Conservation (phyloP, 1,139 yeast genomes). For the Saccharomycopsis hybrid region DNA sequence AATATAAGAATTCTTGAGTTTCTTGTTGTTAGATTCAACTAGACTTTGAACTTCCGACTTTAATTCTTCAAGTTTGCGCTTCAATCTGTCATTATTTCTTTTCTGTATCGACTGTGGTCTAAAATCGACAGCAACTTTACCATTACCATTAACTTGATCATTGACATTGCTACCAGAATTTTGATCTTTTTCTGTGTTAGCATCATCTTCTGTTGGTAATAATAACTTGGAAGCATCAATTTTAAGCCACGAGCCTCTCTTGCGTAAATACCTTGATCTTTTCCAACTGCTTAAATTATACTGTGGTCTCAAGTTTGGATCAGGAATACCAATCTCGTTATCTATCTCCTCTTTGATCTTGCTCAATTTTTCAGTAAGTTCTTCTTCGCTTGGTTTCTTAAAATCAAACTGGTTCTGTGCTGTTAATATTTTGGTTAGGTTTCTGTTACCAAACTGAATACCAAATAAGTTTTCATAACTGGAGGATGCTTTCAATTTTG, state of each 20-base stretch:
- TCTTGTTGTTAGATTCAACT: not conserved
- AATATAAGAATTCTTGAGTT: constrained; percentile 4
- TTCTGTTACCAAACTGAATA: constrained; percentile 16
- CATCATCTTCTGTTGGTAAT: no score
- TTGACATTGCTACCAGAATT: no score
- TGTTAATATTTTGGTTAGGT: constrained; percentile 11
- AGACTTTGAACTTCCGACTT: not conserved
- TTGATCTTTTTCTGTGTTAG: no score
- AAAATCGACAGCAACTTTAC: constrained; percentile 40
- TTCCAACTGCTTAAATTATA: constrained; percentile 6
- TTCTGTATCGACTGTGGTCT: not conserved
- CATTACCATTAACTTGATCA: no score
- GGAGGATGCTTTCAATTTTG: not conserved
- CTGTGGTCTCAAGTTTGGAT: not conserved
- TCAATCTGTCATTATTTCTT: not conserved
- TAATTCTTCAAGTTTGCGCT: constrained; percentile 5
- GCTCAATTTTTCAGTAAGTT: not conserved
- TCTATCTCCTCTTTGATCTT: not conserved
- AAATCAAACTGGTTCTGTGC: no score
- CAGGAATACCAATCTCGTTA: not conserved
- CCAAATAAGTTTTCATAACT: constrained; percentile 5
- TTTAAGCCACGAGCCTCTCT: constrained; percentile 1
- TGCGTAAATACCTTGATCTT: constrained; percentile 1
- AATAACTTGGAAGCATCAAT: not conserved
- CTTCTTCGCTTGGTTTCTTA: not conserved